Conservation (phyloP, 805 yeast genomes). For the Spathaspora girioi region DNA sequence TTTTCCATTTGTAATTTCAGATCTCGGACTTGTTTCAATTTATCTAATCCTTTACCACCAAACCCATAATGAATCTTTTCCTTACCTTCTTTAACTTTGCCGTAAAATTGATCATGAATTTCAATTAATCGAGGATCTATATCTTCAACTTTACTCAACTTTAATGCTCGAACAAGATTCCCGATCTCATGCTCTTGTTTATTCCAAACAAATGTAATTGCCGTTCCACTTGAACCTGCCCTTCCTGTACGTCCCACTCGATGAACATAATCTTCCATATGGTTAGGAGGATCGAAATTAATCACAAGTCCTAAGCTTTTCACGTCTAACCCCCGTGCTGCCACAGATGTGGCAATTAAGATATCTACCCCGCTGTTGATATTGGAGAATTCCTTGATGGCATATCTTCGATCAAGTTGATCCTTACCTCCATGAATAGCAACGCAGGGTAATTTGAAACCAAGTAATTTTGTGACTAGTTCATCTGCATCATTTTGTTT, state of each 20-base stretch:
- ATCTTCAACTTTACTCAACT: constrained; percentile 46
- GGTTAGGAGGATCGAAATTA: constrained; percentile 71
- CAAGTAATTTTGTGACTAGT: constrained; percentile 50
- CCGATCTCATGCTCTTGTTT: constrained; percentile 61
- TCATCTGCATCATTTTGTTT: constrained; percentile 84
- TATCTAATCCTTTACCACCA: constrained; percentile 89
- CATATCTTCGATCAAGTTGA: constrained; percentile 74
- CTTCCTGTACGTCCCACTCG: constrained; percentile 95
- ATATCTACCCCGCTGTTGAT: constrained; percentile 56
- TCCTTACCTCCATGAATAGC: constrained; percentile 92
- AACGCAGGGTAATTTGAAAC: constrained; percentile 54
- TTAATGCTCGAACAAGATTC: constrained; percentile 69
- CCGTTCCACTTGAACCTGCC: constrained; percentile 71
- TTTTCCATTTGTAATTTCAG: constrained; percentile 47
- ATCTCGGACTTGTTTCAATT: constrained; percentile 61
- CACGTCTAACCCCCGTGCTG: constrained; percentile 96
- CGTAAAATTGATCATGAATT: constrained; percentile 54
- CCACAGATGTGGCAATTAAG: constrained; percentile 86
- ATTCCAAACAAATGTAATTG: constrained; percentile 58
- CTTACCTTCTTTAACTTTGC: constrained; percentile 64
- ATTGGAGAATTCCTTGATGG: constrained; percentile 60
- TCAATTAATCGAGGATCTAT: constrained; percentile 48
- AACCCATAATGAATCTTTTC: constrained; percentile 70
- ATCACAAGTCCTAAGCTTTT: constrained; percentile 76
- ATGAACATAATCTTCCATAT: constrained; percentile 93